These are phyloP conservation scores for Backusella mclennaniae DNA, from an alignment of 192 early-diverging fungal species.

Conservation along the genomic window DNA sequence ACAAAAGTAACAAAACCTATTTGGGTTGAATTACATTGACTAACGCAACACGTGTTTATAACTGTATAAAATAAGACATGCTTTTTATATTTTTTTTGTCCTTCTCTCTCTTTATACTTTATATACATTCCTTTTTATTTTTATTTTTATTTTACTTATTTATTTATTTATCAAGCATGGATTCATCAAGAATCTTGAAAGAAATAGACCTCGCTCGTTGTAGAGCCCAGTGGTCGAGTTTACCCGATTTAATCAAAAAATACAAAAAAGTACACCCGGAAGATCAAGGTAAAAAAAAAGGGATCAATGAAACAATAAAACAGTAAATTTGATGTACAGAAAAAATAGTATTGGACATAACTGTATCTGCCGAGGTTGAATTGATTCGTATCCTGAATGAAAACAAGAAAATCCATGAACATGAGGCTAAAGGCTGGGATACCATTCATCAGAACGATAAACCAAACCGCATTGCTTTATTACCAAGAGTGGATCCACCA, in stretches of 20 bases:
- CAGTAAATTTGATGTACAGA: not conserved
- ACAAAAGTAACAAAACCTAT: slow-evolving; percentile 5
- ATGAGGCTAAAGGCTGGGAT: slow-evolving; percentile 11
- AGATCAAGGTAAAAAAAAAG: slow-evolving; percentile 39
- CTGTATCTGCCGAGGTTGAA: slow-evolving; percentile 8
- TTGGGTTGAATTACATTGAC: slow-evolving; percentile 17
- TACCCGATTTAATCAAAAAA: slow-evolving; percentile 48
- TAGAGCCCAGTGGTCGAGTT: slow-evolving; percentile 30
- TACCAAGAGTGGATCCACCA: not conserved
- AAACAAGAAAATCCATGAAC: not conserved
- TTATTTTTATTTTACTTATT: not conserved
- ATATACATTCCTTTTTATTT: not conserved
- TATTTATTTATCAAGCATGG: not conserved
- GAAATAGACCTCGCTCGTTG: slow-evolving; percentile 19
- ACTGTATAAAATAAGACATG: not conserved
- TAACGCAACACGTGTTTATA: not conserved
- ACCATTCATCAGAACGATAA: slow-evolving; percentile 13
- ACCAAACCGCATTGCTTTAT: not conserved
- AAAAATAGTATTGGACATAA: slow-evolving; percentile 8
- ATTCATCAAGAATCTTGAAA: not conserved
- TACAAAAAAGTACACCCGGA: slow-evolving; percentile 49
- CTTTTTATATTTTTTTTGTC: not conserved
- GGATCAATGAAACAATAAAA: not conserved
- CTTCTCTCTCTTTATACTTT: not conserved
- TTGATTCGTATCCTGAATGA: slow-evolving; percentile 8